These are phyloP conservation scores for Neocatenulostroma microsporum DNA, from an alignment of 2,329 filamentous ascomycete species.

Conservation along the genomic window DNA sequence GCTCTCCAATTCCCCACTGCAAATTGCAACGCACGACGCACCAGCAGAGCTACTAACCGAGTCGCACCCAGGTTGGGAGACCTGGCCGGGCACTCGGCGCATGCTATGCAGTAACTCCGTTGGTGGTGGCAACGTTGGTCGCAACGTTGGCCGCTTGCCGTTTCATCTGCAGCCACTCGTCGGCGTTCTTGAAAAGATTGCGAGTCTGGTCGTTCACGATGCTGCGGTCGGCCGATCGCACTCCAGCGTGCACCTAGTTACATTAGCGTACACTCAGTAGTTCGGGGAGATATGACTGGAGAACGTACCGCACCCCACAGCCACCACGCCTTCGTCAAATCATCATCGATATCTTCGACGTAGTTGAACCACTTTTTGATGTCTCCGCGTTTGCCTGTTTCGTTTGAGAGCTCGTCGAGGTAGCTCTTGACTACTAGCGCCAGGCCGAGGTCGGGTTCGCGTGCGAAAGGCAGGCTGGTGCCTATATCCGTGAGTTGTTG, in stretches of 20 bases:
- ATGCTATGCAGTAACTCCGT: too few species aligned
- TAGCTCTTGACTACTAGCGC: conserved; percentile 75
- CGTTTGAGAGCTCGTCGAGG: conserved; percentile 60
- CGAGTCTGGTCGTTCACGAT: conserved; percentile 37
- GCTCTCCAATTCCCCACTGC: too few species aligned
- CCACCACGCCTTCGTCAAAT: conserved; percentile 53
- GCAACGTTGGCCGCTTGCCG: too few species aligned
- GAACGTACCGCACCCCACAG: conserved; percentile 57
- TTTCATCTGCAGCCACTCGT: conserved; percentile 49
- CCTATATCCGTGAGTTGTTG: conserved; percentile 55
- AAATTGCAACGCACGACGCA: too few species aligned
- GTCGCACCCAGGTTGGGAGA: too few species aligned
- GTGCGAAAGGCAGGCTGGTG: conserved; percentile 59
- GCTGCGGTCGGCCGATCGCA: conserved; percentile 47
- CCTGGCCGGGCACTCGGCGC: too few species aligned
- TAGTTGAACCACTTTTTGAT: conserved; percentile 54
- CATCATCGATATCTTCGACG: conserved; percentile 49
- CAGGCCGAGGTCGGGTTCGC: conserved; percentile 65
- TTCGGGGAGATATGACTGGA: too few species aligned
- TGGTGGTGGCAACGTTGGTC: too few species aligned
- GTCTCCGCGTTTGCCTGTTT: conserved; percentile 45
- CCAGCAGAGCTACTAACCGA: too few species aligned
- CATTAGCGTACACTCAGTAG: too few species aligned
- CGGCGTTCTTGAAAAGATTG: conserved; percentile 51
- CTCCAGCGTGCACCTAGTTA: conserved; percentile 48